Evolutionary conservation across 352 stramenopile species (phyloP).

Genomic region (Globisporangium orthogonon): DNA sequence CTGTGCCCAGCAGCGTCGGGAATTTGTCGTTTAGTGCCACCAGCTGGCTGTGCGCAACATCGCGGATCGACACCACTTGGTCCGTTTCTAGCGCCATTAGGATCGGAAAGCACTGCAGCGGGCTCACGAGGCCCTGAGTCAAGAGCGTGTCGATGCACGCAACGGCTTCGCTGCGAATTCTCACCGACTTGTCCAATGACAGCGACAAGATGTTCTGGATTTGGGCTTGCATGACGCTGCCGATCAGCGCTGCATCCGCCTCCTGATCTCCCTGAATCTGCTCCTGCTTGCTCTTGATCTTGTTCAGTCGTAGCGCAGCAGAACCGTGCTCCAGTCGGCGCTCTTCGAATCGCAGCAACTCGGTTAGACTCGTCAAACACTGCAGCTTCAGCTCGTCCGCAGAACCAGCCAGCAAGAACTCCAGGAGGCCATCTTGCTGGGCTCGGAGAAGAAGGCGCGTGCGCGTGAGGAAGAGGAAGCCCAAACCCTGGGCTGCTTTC

Average conservation of each 20-base stretch:
- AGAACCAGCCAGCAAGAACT: conserved; percentile 29
- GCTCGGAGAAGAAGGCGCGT: conserved; percentile 63
- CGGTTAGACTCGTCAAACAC: conserved; percentile 67
- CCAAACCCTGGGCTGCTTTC: conserved; percentile 81
- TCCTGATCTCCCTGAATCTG: conserved; percentile 86
- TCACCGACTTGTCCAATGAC: conserved; percentile 41
- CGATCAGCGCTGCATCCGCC: conserved; percentile 79
- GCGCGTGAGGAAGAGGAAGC: conserved; percentile 64
- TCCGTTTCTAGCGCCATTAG: conserved; percentile 79
- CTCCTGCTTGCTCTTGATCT: conserved; percentile 59
- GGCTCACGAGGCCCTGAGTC: conserved; percentile 74
- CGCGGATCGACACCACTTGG: conserved; percentile 51
- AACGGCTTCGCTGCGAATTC: conserved; percentile 66
- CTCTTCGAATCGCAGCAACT: conserved; percentile 67
- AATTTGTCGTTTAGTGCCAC: conserved; percentile 58
- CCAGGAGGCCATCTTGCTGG: conserved; percentile 65
- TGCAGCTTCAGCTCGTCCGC: conserved; percentile 54
- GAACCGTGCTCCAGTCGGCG: conserved; percentile 50
- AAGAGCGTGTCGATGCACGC: conserved; percentile 59
- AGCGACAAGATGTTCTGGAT: conserved; percentile 53
- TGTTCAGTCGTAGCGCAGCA: conserved; percentile 29
- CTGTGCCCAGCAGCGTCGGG: conserved; percentile 36
- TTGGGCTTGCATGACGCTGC: conserved; percentile 83
- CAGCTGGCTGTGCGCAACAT: conserved; percentile 62
- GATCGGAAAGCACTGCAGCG: conserved; percentile 67